These are phyloP conservation scores for Anisogramma anomala DNA, from an alignment of 2,329 filamentous ascomycete species.

Conservation along the genomic window DNA sequence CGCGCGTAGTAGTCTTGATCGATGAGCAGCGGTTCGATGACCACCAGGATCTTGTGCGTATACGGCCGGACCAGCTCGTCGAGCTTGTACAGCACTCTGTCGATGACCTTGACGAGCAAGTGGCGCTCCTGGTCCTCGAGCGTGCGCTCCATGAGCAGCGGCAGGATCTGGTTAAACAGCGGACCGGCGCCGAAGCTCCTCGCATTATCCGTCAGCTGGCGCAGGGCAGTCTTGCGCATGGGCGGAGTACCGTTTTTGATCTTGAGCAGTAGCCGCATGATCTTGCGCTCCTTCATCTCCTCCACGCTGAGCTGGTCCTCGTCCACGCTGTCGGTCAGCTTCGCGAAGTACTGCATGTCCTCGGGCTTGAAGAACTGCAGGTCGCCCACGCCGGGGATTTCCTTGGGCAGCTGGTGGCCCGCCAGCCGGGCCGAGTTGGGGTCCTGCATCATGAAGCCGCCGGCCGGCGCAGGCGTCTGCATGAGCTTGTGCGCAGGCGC, in stretches of 20 bases:
- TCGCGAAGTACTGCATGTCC: conserved; percentile 98
- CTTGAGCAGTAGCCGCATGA: conserved; percentile 91
- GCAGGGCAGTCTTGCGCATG: conserved; percentile 95
- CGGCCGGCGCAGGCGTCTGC: conserved; percentile 61
- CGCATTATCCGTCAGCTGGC: conserved; percentile 95
- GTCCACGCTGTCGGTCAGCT: conserved; percentile 86
- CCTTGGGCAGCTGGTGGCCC: conserved; percentile 84
- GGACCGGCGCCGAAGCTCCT: conserved; percentile 88
- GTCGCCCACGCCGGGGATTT: conserved; percentile 92
- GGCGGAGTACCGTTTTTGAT: conserved; percentile 98
- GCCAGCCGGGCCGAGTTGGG: conserved; percentile 71
- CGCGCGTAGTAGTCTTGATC: conserved; percentile 99
- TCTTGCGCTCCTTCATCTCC: conserved; percentile 94
- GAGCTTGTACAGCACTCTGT: conserved; percentile 95
- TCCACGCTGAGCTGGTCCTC: conserved; percentile 88
- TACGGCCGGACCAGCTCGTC: conserved; percentile 93
- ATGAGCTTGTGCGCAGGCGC: conserved; percentile 65
- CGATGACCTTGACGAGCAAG: conserved; percentile 96
- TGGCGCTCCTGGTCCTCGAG: conserved; percentile 97
- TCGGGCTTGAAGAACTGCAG: conserved; percentile 97
- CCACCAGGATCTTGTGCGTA: conserved; percentile 95
- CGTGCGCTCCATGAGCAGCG: conserved; percentile 94
- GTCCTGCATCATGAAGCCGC: conserved; percentile 96
- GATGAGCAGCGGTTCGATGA: conserved; percentile 97
- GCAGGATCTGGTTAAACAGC: conserved; percentile 94